Conservation (phyloP, 805 yeast genomes). For the Zygosaccharomyces bisporus region DNA sequence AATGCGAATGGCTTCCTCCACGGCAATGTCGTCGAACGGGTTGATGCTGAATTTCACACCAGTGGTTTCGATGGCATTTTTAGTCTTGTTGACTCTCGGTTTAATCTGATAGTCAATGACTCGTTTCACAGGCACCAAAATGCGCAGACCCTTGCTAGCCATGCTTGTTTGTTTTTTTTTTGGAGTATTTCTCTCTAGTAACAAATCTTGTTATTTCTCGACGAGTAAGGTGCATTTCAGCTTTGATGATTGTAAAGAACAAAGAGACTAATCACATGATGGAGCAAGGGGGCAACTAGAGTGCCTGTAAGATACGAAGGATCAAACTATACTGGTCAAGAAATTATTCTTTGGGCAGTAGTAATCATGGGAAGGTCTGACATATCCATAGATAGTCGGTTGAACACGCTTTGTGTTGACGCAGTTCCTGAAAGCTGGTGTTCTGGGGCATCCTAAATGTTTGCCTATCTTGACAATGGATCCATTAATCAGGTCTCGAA, state of each 20-base stretch:
- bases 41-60: conserved; percentile 92
- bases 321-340: no score
- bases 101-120: conserved; percentile 91
- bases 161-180: no score
- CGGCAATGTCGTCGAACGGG: conserved; percentile 97
- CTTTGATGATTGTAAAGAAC: not conserved
- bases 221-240: not conserved
- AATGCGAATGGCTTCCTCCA: conserved; percentile 87
- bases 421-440: no score
- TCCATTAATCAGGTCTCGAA: not conserved
- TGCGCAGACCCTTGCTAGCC: conserved; percentile 34
- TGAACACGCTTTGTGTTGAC: no score
- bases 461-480: not conserved
- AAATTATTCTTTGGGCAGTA: no score
- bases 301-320: no score
- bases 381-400: no score
- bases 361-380: no score
- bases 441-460: no score
- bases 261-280: conserved; percentile 1
- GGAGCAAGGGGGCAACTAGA: not conserved
- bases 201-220: not conserved
- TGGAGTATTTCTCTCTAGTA: not conserved
- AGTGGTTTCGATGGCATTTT: conserved; percentile 72
- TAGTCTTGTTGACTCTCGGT: conserved; percentile 80
- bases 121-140: conserved; percentile 91